Evolutionary conservation across 768 basidiomycete species (phyloP), one percentile per base, ranked within the genome.

Genomic region (Mycena haematopus): DNA sequence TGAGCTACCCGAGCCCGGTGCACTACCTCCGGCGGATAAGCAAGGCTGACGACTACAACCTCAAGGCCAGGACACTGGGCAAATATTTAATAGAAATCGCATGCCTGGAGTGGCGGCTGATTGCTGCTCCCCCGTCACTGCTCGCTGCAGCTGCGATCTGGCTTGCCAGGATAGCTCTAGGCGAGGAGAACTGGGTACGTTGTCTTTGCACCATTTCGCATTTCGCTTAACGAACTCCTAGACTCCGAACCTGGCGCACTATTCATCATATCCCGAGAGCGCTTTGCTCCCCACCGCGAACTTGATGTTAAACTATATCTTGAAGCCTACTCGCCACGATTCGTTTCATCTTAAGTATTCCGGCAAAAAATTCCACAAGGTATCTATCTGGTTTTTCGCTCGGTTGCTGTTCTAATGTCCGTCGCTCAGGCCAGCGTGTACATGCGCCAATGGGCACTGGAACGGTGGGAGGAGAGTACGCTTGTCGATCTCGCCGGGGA

Each of bases 11-110:
- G 25, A 96, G 94, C 73, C 95, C 96, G 1, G 92, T 99, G 70
- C 92, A 96, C 73, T 98, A 92, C 79, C 82, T 99, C 52, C 81
- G 96, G 40, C 84, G 96, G 14, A 86, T 94, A 50, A 95, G 93
- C 80, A 99, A 99, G 78, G 97, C 97, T 1, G 97, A 99, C 69
- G 91, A 93, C 59, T 98, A 96, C 74, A 93, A 99, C 70, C 87
- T 96, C 61, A 89, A 94, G 71, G 91, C 91, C 27, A 79, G 96
- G 65, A 97, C 96, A 0, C 82, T 98, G 17, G 95, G 88, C 44
- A 99, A 99, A 76, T 99, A 95, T 77, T 83, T 99, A 38, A 77
- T 99, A 69, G 97, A 99, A 80, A 94, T 99, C 47, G 87, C 86
- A 7, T 89, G 90, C 58, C 81, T 99, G 17, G 94, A 99, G 69